Evolutionary conservation across 2,329 filamentous ascomycete genomes (phyloP), one percentile per base, ranked within the genome.

Genomic region (Diplodia scrobiculata): DNA sequence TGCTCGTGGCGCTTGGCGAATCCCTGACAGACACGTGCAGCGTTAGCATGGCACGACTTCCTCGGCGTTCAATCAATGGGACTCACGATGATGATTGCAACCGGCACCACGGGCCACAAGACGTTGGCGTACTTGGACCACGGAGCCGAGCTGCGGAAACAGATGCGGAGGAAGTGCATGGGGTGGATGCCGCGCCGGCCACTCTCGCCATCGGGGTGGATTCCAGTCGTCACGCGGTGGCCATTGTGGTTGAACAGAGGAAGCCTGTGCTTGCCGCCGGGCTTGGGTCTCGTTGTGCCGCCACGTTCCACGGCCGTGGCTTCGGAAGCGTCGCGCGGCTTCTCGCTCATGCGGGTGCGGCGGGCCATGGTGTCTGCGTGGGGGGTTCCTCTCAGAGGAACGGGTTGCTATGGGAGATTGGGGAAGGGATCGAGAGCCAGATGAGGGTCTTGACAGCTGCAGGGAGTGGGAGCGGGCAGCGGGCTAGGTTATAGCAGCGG

Each of bases 41-140:
- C 45, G 64, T 27, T 11, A 66, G 68, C 27, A 68, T 72, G 10
- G 67, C 45, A 69, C 68, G 66, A 65, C 67, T 45, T 68, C 62
- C 25, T 60, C 14, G 59, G 63, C 11, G 51, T 55, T 5, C 62
- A 52, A 5, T 13, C 14, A 41, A 60, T 29, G 45, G 66, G 62
- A 67, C 70, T 21, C 74, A 87, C 73, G 77, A 91, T 79, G n/a
- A 82, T 87, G 70, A 92, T 87, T 19, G 89, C 89, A 34, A 85
- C 86, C 6, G 89, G 89, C 1, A 92, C 89, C 68, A 91, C 82
- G 5, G 90, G 90, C 89, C 89, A 92, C 41, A 92, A 82, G 29
- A 91, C 71, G 73, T 92, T 92, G 72, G 90, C 87, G 60, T 83
- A 73, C 73, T 84, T 84, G 9, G 89, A 91, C 13, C 86, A 79